Base-by-base conservation (phyloP, 805 yeast species). In the Kodamaea neixiangensis region DNA sequence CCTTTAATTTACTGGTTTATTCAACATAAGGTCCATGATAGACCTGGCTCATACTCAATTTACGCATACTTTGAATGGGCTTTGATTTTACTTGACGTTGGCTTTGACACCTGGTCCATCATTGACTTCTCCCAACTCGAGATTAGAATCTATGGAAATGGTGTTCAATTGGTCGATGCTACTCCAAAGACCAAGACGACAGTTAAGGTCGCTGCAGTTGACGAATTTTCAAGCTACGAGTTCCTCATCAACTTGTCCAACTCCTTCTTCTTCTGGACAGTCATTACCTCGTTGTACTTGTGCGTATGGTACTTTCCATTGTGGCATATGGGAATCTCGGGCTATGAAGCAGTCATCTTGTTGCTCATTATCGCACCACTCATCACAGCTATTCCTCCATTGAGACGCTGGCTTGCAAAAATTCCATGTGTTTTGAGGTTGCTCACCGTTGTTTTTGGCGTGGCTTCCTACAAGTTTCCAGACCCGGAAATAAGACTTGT, bases 301-400 rank as follows among this genome's bases (percentile, higher is more conserved):
- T 84, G 94, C 62, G 84, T 94, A 46, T 94, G 99, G 99, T 89
- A 89, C 72, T 94, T 94, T 77, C 99, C 99, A 9, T 75, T 94
- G 55, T 94, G 99, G 99, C 81, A 87, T 64, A 91, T 94, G 97
- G 98, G 97, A 5, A 86, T 94, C 42, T 87, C 96, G 1, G 99
- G 99, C 3, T 92, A 88, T 65, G 99, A 94, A 69, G 87, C 87
- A 0, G 78, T 83, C 2, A 75, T 89, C 44, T 51, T 62, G 10
- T 63, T 82, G 5, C 71, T 83, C 18, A 72, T 84, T 35, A 48
- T 83, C 9, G 77, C 87, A 2, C 90, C 96, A 1, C 52, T 85
- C 11, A 38, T 87, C 2, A 69, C 87, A 21, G 56, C 85, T 13
- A 44, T 62, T 56, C 75, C 77, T 0, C 60, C 60, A 6, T 17